Evolutionary conservation across 2,329 filamentous ascomycete species (phyloP), one percentile per base, ranked within the genome.

Genomic region (Microdochium trichocladiopsis): DNA sequence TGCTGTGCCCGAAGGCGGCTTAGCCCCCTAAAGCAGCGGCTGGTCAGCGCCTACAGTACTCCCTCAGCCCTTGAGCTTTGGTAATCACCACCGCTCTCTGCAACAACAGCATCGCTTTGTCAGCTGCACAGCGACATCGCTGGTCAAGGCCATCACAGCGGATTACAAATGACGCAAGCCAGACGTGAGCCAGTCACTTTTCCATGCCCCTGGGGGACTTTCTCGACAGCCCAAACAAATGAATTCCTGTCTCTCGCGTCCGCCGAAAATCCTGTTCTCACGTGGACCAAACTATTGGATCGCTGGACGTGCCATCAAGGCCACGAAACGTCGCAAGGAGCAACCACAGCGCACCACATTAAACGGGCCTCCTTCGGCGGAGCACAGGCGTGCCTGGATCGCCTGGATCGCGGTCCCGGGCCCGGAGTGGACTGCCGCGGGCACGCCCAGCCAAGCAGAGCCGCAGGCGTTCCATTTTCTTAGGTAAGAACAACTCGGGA

Each of bases 361-460:
- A 11, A 6, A 37, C 33, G 33, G 33, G 33, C 33, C 33, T 37
- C 33, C 33, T n/a, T 37, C 41, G 41, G 41, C 41, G 41, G 41
- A 45, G 18, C 41, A 11, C 41, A 9, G 36, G n/a, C n/a, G n/a
- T n/a, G 11, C 10, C 36, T 14, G 36, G 11, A 18, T 16, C 36
- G 36, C 36, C 36, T 41, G 36, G 10, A 18, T 16, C n/a, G 11
- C 10, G 11, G n/a, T 6, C 10, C n/a, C 36, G 10, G 36, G n/a
- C n/a, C 36, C 36, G 10, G n/a, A 18, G 36, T 41, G 36, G 36
- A 41, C 6, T 16, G 36, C n/a, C 36, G 8, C 11, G 16, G n/a
- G n/a, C n/a, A n/a, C n/a, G n/a, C n/a, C n/a, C 41, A 45, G 41
- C 41, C 41, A 45, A 45, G 41, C 41, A 45, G 41, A 45, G 41